Percentiles rank a stretch among this genome's conserved stretches.
Evolutionary conservation across 2,329 filamentous ascomycete genomes (phyloP).

Genomic region (Alternaria rosae): DNA sequence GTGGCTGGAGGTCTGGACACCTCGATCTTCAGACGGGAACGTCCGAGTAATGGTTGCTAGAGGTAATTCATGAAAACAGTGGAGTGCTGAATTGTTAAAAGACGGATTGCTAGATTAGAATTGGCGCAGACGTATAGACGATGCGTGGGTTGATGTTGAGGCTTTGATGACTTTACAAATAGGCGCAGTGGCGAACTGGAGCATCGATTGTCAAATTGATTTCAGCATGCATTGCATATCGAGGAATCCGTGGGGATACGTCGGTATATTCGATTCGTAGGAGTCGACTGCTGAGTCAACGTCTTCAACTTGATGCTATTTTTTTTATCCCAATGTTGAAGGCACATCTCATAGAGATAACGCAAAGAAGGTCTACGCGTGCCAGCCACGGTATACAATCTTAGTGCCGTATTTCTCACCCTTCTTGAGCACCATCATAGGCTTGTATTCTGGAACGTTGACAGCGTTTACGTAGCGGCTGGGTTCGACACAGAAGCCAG

Average conservation of each 20-base stretch:
- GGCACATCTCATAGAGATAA: not conserved
- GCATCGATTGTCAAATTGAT: not conserved
- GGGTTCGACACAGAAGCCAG: conserved; percentile 91
- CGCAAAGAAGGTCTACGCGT: conserved; percentile 49
- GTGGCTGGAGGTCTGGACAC: not conserved
- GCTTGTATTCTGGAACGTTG: conserved; percentile 81
- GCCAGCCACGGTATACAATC: conserved; percentile 87
- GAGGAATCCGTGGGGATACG: not conserved
- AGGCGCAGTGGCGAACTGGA: not conserved
- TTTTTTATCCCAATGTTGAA: not conserved
- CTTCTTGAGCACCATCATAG: conserved; percentile 81
- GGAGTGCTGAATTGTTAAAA: not conserved
- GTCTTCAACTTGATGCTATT: not conserved
- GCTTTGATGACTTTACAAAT: not conserved
- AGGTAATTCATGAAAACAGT: not conserved
- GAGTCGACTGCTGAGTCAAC: not conserved
- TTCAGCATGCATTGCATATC: not conserved
- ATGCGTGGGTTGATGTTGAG: not conserved
- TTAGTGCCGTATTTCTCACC: conserved; percentile 82
- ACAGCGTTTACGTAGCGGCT: conserved; percentile 88
- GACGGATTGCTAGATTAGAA: not conserved
- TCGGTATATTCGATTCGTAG: not conserved
- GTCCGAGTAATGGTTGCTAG: not conserved
- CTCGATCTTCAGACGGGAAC: not conserved
- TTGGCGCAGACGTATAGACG: not conserved